Base-by-base conservation (phyloP, 768 basidiomycete species). In the Xerocomellus amylosporus region DNA sequence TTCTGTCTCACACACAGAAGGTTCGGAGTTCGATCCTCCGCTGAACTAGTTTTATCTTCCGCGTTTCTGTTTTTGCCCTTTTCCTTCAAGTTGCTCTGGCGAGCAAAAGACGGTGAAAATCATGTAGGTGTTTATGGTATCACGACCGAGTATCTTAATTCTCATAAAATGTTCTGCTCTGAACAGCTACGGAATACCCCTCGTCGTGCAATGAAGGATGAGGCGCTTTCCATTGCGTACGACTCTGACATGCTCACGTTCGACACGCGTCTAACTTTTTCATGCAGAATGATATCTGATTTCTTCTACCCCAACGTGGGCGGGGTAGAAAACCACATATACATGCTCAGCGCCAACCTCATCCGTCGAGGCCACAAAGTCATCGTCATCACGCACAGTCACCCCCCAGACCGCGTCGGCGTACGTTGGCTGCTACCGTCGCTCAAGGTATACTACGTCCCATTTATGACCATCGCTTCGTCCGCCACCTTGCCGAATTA, bases 271-370 rank as follows among this genome's bases (percentile, higher is more conserved):
- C 33, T 59, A 37, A 61, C 49, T 8, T 28, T n/a, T 41, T 42
- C 26, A 0, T 3, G 2, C 58, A 96, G 94, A 42, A 93, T 98
- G 91, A 84, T 98, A 54, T 90, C 87, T 39, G 97, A 99, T 74
- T 99, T 98, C 77, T 99, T 98, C 74, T 85, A 91, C 65, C 97
- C 97, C 1, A 79, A 83, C 54, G 87, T 95, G 3, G 97, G 97
- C 4, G 97, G 97, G 8, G 96, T 99, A 31, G 97, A 98, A 73
- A 95, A 86, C 55, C 93, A 97, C 70, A 95, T 98, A 36, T 98
- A 92, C 73, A 90, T 90, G 83, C 80, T 99, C 44, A 86, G 87
- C 53, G 85, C 88, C 19, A 86, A 88, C 45, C 83, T 98, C 39
- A 83, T 94, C 50, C 77, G 78, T 39, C 81, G 81, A 38, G 93